Evolutionary conservation across 2,329 filamentous ascomycete species (phyloP), one percentile per base, ranked within the genome.

Genomic region (Aspergillus sp.): DNA sequence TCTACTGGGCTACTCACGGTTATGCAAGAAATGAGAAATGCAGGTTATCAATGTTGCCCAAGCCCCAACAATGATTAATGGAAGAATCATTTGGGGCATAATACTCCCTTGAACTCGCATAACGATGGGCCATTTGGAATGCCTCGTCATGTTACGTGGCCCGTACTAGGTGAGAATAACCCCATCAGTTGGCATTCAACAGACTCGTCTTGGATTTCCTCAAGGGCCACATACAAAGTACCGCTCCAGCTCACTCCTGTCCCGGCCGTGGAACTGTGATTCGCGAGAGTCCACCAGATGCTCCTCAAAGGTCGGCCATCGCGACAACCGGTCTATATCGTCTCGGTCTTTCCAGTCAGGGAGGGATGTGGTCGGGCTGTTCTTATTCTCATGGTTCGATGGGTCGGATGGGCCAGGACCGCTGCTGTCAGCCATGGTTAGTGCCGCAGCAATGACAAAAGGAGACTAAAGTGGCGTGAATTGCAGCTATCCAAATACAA

Each of bases 71-170:
- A 86, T 77, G 10, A 80, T 8, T 16, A 92, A 68, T 0, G 88
- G 88, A 5, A 91, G 65, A 36, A 91, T 82, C 80, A 92, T 83
- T 65, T 88, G 85, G 13, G 88, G 88, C 52, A 87, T 68, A 55
- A 92, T 84, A 57, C 84, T 88, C 60, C 88, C 88, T 67, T 90
- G 87, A 73, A 92, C 79, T 53, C 87, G 86, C 67, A 92, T 73
- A 66, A 90, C 87, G 56, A 84, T 81, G n/a, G 88, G 88, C 79
- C 87, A 86, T 77, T 89, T 90, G 19, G 87, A 90, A 70, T 91
- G 87, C 63, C 82, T 82, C 52, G 83, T 78, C 58, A 89, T 81
- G 66, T 90, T 84, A 54, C 86, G 81, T 46, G 88, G 88, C 16
- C 66, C 73, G 51, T 62, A 64, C 61, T 65, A 58, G 8, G 40